Evolutionary conservation across 2,329 filamentous ascomycete species (phyloP), one percentile per base, ranked within the genome.

Genomic region (Alternaria brassicicola): DNA sequence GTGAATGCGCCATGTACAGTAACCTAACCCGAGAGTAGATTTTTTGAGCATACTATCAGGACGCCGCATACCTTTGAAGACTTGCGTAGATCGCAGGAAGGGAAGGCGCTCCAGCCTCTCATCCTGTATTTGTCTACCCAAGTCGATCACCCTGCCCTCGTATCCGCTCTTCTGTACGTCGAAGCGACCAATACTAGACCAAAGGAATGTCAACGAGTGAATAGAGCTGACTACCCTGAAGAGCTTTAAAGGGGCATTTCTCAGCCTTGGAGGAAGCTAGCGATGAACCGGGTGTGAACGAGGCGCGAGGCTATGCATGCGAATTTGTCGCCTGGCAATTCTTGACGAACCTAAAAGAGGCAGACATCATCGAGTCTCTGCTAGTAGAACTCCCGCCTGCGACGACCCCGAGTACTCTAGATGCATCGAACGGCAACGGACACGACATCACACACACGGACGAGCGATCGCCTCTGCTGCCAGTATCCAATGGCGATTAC

Each of bases 241-340:
- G 89, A 47, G 89, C 89, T 1, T 80, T 93, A 28, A 90, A 89
- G 71, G 91, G 89, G 82, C 89, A 93, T 70, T 94, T 89, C 60
- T 80, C 85, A 23, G 83, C 85, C 12, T 80, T 83, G 31, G 88
- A 90, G 61, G 73, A 75, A 46, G 81, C 81, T 46, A 82, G 84
- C 48, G 81, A 83, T 50, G 84, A 89, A 57, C 85, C 86, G 58
- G 87, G 87, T 4, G 78, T 93, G 30, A 86, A 87, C 56, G 85
- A 89, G 56, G 85, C 89, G 13, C 84, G 90, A 52, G 89, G 89
- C 19, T 86, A 87, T 70, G 90, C 89, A 26, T 93, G 90, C 71
- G 91, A 94, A 78, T 90, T 92, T 61, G 89, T 92, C 13, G 91
- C 91, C 35, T 93, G 90, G 89, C 85, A 90, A 36, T 92, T 92